Conservation (phyloP, 228 moss, liverwort and hornwort genomes). For the Sphagnum magellanicum region DNA sequence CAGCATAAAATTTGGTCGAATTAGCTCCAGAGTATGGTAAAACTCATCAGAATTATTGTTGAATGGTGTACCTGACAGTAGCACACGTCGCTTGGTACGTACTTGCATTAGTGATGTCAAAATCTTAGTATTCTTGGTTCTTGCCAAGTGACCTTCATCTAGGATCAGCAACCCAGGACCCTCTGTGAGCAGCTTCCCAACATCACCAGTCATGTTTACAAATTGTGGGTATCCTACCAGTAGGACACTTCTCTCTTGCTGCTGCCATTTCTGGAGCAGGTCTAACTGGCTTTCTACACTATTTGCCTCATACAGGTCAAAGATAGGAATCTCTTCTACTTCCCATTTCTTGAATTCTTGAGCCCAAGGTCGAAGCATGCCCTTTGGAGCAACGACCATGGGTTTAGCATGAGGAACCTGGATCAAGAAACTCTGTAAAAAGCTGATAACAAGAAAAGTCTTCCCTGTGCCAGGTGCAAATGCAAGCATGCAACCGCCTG, state of each 20-base stretch:
- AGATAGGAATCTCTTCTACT: constrained; percentile 53
- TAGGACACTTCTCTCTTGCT: constrained; percentile 53
- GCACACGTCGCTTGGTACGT: constrained; percentile 70
- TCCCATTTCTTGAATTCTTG: constrained; percentile 65
- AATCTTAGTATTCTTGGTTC: constrained; percentile 66
- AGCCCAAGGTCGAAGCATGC: constrained; percentile 72
- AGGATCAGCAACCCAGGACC: constrained; percentile 67
- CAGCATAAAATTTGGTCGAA: constrained; percentile 73
- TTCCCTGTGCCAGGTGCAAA: constrained; percentile 97
- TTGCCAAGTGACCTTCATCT: constrained; percentile 83
- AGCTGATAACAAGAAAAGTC: constrained; percentile 73
- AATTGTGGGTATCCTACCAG: constrained; percentile 67
- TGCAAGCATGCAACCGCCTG: constrained; percentile 83
- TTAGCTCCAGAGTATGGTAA: constrained; percentile 67
- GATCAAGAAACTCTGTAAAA: constrained; percentile 80
- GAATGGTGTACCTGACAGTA: constrained; percentile 92
- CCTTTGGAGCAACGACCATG: constrained; percentile 84
- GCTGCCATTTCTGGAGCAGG: constrained; percentile 63
- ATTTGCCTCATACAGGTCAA: constrained; percentile 27
- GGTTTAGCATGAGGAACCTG: constrained; percentile 50
- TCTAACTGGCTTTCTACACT: constrained; percentile 29
- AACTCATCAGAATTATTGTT: constrained; percentile 94
- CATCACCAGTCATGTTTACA: constrained; percentile 36
- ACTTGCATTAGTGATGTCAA: constrained; percentile 55
- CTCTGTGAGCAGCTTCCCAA: constrained; percentile 48